Base-by-base conservation (phyloP, 306 rosid genomes). In the Sophora flavescens region DNA sequence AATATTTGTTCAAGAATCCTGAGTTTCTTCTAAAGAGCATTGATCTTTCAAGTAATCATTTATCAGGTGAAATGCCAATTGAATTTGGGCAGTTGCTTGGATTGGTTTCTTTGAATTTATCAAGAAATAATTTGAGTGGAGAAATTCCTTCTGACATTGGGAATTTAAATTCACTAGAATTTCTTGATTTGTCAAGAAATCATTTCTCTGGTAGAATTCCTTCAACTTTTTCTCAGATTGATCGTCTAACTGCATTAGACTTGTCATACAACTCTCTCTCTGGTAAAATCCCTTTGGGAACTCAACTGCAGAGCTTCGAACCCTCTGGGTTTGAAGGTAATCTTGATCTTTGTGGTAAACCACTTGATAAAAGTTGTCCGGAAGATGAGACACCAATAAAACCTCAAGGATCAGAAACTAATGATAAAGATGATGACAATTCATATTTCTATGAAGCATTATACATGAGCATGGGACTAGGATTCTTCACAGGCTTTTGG, bases 111-210 rank as follows among this genome's bases (percentile, higher is more conserved):
- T n/a, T 78, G 47, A 69, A 78, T 36, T 48, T 78, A 33, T 78
- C 82, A 22, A 51, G 71, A 13, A 80, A 73, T 14, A 65, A 38
- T 11, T 48, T 80, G 22, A 18, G 52, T 47, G 83, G 79, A 18
- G 59, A 74, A 59, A 74, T 81, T 6, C 68, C 64, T 74, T 11
- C 18, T 0, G 5, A 38, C 8, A 66, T 74, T 16, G 81, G 81
- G 30, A 39, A 61, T 26, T 30, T 81, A 68, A 4, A 1, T 15
- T 48, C 26, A 8, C 36, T 81, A 0, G 84, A 81, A 0, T 38
- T 32, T 2, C 67, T 81, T 1, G 81, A 81, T 47, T 39, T 81
- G 2, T 81, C 84, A 51, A 75, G 53, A 68, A 81, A 79, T 8
- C 10, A 61, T n/a, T 70, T 78, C 0, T 38, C 2, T n/a, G 82